These are phyloP conservation scores for Blastocystis sp. DNA, from an alignment of 352 stramenopile genomes.

Conservation along the genomic window DNA sequence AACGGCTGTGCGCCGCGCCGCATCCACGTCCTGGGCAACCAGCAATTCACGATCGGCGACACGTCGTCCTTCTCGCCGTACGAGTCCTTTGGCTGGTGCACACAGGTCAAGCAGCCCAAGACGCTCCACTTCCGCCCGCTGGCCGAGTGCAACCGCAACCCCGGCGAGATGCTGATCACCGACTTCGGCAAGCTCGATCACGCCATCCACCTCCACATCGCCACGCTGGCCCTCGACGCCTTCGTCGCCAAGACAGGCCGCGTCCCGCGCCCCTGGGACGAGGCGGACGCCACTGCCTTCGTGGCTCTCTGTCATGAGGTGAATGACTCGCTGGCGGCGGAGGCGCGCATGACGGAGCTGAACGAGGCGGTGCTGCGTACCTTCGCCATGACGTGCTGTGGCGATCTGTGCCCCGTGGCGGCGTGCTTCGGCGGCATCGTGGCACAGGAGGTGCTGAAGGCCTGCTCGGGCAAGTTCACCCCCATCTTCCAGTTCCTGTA, in stretches of 20 bases:
- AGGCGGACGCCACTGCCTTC: slow-evolving; percentile 82
- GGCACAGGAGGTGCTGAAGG: slow-evolving; percentile 94
- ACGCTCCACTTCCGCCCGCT: slow-evolving; percentile 88
- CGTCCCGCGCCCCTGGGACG: slow-evolving; percentile 83
- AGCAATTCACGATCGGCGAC: slow-evolving; percentile 91
- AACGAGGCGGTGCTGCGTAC: slow-evolving; percentile 65
- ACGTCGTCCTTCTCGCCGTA: slow-evolving; percentile 78
- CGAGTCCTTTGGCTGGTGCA: slow-evolving; percentile 82
- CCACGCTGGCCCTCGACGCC: slow-evolving; percentile 82
- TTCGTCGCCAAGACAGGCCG: slow-evolving; percentile 80
- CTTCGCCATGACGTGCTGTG: slow-evolving; percentile 74
- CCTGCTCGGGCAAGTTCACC: slow-evolving; percentile 95
- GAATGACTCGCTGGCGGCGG: slow-evolving; percentile 77
- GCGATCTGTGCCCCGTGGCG: slow-evolving; percentile 90
- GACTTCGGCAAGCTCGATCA: slow-evolving; percentile 96
- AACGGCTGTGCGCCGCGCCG: slow-evolving; percentile 74
- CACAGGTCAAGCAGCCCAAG: slow-evolving; percentile 90
- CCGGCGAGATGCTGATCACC: slow-evolving; percentile 91
- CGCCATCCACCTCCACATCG: slow-evolving; percentile 83
- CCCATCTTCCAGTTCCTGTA: slow-evolving; percentile 98
- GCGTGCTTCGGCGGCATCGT: slow-evolving; percentile 93
- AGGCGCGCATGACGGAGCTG: slow-evolving; percentile 65
- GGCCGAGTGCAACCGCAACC: slow-evolving; percentile 79
- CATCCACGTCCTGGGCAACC: slow-evolving; percentile 83
- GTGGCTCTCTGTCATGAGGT: slow-evolving; percentile 80